Conservation (phyloP, 306 rosid genomes). For the Prunus armeniaca region DNA sequence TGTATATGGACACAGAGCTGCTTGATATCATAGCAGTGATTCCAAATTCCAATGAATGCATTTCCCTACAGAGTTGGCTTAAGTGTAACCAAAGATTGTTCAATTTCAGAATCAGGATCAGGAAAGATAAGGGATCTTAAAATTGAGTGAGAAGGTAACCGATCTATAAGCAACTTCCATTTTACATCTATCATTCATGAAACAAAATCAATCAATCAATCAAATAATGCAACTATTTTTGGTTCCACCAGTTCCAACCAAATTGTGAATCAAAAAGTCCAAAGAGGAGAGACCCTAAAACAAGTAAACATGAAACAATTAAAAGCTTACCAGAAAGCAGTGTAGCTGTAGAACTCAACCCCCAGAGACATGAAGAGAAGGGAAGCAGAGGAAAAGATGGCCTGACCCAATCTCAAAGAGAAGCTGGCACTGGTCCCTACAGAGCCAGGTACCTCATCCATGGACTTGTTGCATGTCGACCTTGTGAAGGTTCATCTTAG, state of each 20-base stretch:
- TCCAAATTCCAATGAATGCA: too few species aligned
- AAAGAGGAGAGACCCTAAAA: background rate
- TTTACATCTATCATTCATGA: background rate
- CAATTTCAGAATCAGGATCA: background rate
- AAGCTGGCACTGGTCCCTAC: constrained; percentile 72
- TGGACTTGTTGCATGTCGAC: constrained; percentile 30
- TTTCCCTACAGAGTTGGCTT: background rate
- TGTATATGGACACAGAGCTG: too few species aligned
- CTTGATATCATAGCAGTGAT: too few species aligned
- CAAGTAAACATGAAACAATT: background rate
- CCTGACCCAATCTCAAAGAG: constrained; percentile 73
- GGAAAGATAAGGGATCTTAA: background rate
- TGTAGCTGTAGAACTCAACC: constrained; percentile 82
- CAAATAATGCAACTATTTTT: background rate
- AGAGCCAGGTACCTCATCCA: constrained; percentile 80
- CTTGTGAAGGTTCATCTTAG: constrained; percentile 37
- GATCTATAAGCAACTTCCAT: background rate
- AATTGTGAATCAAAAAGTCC: background rate
- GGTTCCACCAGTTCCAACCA: background rate
- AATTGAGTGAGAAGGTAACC: background rate
- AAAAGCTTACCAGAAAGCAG: constrained; percentile 74
- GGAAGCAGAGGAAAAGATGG: constrained; percentile 73
- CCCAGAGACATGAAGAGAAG: constrained; percentile 86
- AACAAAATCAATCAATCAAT: background rate
- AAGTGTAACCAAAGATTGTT: background rate